Base-by-base conservation (phyloP, 148 eudicot genomes). In the Chenopodium suecicum region DNA sequence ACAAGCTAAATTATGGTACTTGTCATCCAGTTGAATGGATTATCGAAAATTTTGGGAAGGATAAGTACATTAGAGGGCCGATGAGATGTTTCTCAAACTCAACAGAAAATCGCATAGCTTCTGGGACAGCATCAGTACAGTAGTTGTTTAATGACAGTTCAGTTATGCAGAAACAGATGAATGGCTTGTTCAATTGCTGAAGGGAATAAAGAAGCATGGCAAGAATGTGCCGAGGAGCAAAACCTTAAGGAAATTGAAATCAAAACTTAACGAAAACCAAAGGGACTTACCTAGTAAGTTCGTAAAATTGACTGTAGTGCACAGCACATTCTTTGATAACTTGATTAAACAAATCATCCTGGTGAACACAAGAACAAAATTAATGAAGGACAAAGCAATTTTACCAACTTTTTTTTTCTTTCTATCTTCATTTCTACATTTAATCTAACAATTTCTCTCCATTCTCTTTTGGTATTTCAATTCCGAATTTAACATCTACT, bases 341-440 rank as follows among this genome's bases (percentile, higher is more conserved):
- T 90, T 95, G 94, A 83, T 88, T 86, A 81, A 91, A 91, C 74
- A 92, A 74, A 74, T 95, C 93, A 81, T 87, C 92, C 98, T 95
- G 87, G 81, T 82, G 52, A 80, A 75, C 62, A 75, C 66, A 60
- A 48, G 80, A 85, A 77, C n/a, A 74, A 54, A 62, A 52, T 70
- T 4, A 79, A 66, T 46, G 52, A 29, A 67, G 46, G 54, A 56
- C n/a, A 48, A 63, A 37, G 29, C 32, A 68, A 9, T 22, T 56
- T 37, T 44, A 54, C 17, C 69, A 79, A 52, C 13, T 64, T n/a
- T 1, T 4, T 14, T 23, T 23, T 23, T 23, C 23, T 25, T 25
- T 23, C 70, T 25, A 5, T 27, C 70, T 2, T 25, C 17, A 66
- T 27, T 14, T 5, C 41, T 12, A 31, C 20, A 14, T 41, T 11